These are phyloP conservation scores for Fusarium sp. DNA, from an alignment of 2,329 filamentous ascomycete genomes.

Conservation along the genomic window DNA sequence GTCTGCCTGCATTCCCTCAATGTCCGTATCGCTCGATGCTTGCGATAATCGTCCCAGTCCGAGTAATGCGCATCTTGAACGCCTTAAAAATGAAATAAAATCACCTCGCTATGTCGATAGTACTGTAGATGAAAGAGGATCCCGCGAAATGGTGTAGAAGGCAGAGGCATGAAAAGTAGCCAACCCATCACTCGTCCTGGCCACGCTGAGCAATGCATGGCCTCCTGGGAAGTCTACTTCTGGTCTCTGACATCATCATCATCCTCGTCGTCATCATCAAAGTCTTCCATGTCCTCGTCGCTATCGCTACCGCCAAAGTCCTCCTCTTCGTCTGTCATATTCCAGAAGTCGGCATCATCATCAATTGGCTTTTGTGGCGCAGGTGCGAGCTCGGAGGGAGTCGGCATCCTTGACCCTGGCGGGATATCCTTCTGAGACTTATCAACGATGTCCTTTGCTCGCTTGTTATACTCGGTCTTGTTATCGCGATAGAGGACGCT, in stretches of 20 bases:
- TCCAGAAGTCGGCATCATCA: slow-evolving; percentile 86
- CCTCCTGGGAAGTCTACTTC: slow-evolving; percentile 25
- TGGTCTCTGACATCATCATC: slow-evolving; percentile 57
- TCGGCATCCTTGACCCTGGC: slow-evolving; percentile 82
- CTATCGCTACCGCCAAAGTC: slow-evolving; percentile 82
- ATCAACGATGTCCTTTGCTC: slow-evolving; percentile 76
- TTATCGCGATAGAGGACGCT: slow-evolving; percentile 84
- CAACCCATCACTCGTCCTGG: not conserved
- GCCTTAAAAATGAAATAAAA: slow-evolving; percentile 30
- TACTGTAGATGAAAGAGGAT: slow-evolving; percentile 30
- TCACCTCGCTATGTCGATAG: slow-evolving; percentile 40
- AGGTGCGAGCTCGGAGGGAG: slow-evolving; percentile 69
- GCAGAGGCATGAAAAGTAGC: not conserved
- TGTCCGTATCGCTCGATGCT: slow-evolving; percentile 12
- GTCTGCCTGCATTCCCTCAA: slow-evolving; percentile 20
- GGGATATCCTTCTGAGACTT: slow-evolving; percentile 84
- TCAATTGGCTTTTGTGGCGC: slow-evolving; percentile 68
- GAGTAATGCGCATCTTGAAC: slow-evolving; percentile 32
- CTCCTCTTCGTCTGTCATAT: slow-evolving; percentile 77
- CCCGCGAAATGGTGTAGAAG: not conserved
- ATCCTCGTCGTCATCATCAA: slow-evolving; percentile 66
- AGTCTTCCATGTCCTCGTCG: slow-evolving; percentile 70
- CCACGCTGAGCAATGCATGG: not conserved
- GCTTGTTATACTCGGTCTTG: slow-evolving; percentile 73
- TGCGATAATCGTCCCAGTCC: slow-evolving; percentile 11